Evolutionary conservation across 371 early-diverging fungal genomes (phyloP), one percentile per base, ranked within the genome.

Genomic region (Fennellomyces sp.): DNA sequence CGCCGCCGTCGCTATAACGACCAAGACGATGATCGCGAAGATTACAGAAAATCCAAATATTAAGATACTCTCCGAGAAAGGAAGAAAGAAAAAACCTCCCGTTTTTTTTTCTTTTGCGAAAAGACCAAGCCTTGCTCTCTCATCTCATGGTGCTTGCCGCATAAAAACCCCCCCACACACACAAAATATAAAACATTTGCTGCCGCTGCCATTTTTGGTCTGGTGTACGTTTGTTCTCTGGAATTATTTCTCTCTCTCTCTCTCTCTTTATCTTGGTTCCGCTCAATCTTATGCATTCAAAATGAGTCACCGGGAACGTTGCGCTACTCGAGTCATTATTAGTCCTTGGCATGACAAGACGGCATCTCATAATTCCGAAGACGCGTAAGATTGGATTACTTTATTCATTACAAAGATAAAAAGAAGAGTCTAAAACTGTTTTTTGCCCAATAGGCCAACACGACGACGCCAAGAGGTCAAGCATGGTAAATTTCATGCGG

Each of bases 311-410:
- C 52, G 65, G 6, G 63, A 65, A 28, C 42, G 48, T 2, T 73
- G 69, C 19, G 33, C 69, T 1, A 59, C 50, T 15, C 63, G 73
- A 45, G 50, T 73, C 1, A 61, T 69, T n/a, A 66, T 73, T 47
- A 69, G 66, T n/a, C 66, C 73, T 50, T 73, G 69, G 73, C 69
- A 68, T 23, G 52, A 59, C 31, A 39, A 50, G 29, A 45, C 45
- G 4, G 13, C n/a, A 17, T 36, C 13, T 15, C 23, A 25, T 21
- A 30, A 7, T 10, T 2, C 5, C 23, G 4, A 5, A 45, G 23
- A 45, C 45, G 45, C 45, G 45, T 45, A 45, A 45, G 45, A 11
- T 23, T 21, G 17, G 5, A 5, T 45, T 45, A 15, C 5, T 45
- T 23, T 23, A 8, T 21, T 45, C 21, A 21, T 45, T 45, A 5